These are phyloP conservation scores for Jacaranda mimosifolia DNA, from an alignment of 257 asterid genomes.

Conservation along the genomic window DNA sequence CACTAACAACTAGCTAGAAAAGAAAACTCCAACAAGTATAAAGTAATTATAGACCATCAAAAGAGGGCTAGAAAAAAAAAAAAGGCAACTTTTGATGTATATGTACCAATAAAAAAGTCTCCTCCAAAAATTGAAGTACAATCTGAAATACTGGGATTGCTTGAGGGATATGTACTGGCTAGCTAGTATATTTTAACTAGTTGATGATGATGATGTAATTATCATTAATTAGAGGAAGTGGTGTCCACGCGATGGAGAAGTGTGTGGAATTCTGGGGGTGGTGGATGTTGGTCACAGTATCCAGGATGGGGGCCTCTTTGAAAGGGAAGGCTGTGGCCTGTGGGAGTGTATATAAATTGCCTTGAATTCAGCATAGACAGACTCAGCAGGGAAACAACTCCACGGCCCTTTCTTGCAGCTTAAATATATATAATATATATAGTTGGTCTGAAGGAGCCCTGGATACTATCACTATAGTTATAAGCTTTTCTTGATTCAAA, in stretches of 20 bases:
- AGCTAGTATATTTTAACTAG: not conserved
- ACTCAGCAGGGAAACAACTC: not conserved
- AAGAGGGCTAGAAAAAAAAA: slow-evolving; percentile 3
- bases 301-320: not conserved
- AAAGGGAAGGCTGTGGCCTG: slow-evolving; percentile 6
- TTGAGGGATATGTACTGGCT: not conserved
- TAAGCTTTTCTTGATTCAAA: not conserved
- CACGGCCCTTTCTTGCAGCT: slow-evolving; percentile 18
- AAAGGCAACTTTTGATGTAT: slow-evolving; percentile 24
- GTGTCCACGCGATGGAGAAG: slow-evolving; percentile 35
- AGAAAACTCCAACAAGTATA: not conserved
- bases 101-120: not conserved
- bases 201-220: slow-evolving; percentile 29
- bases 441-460: slow-evolving; percentile 3
- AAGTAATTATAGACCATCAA: not conserved
- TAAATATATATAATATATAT: not conserved
- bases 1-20: slow-evolving; percentile 2
- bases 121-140: slow-evolving; percentile 4
- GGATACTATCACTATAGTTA: not conserved
- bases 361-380: slow-evolving; percentile 27
- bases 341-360: slow-evolving; percentile 26
- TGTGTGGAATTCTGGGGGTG: slow-evolving; percentile 20
- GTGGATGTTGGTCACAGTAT: slow-evolving; percentile 10
- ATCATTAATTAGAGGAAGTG: slow-evolving; percentile 23
- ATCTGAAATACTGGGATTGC: not conserved